Base-by-base conservation (phyloP, 2,329 filamentous ascomycete species). In the Ascomycota sp. region DNA sequence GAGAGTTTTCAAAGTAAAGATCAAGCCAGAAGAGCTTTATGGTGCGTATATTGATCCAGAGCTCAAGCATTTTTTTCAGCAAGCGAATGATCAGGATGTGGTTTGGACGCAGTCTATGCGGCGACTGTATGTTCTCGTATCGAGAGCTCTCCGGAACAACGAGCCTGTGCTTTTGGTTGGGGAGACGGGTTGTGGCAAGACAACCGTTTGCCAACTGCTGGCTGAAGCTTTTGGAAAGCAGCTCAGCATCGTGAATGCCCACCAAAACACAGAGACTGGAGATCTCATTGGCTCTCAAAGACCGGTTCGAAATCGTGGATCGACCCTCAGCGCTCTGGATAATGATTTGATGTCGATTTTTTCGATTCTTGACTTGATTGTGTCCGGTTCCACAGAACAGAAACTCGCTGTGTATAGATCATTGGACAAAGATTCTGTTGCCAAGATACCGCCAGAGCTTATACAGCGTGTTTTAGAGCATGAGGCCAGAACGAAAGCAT, bases 61-160 rank as follows among this genome's bases (percentile, higher is more conserved):
- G 40, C 61, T 75, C 37, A 58, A 58, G 37, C 54, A 59, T 10
- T 55, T 66, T 26, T 51, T 58, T 13, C 44, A 51, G 9, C 56
- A 56, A 28, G 44, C 57, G 0, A 71, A 72, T 40, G 50, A 53
- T 2, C 68, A 75, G 38, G 68, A 66, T 1, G 73, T 98, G 32
- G 81, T 98, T 2, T 98, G 89, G 89, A 99, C 89, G 0, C 72
- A 73, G 41, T 83, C 86, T 0, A 98, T 98, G 86, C 74, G 82
- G 11, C 69, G 89, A 34, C 62, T 98, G 0, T 95, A 86, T 47
- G 72, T 91, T 6, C 63, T 99, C 9, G 82, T 98, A n/a, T 72
- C 76, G 6, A 68, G 79, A 44, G 89, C 89, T 1, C 61, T 98
- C 38, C 68, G 69, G 24, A 89, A 93, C 48, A 83, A 91, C 39